A percentile compares a stretch with the other conserved stretches of the same genome.
These are phyloP conservation scores for Boletus sensibilis DNA, from an alignment of 768 basidiomycete genomes.

Conservation along the genomic window DNA sequence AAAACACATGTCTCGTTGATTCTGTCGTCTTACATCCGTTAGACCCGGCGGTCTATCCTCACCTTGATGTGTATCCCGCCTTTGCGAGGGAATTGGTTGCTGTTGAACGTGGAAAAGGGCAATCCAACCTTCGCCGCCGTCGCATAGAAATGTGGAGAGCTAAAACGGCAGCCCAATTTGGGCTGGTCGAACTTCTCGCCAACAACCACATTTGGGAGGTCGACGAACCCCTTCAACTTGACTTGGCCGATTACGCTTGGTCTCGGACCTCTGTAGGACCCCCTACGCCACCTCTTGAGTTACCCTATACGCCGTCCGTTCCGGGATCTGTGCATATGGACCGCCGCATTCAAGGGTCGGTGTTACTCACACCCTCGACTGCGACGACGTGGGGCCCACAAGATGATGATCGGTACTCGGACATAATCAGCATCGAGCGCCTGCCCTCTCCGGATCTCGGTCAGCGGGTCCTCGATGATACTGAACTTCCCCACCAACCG, in stretches of 20 bases:
- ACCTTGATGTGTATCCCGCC: conserved; percentile 21
- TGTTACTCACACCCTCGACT: conserved; percentile 45
- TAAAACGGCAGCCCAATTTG: conserved; percentile 20
- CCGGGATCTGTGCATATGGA: conserved; percentile 58
- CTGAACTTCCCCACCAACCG: conserved; percentile 5
- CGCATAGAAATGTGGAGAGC: conserved; percentile 19
- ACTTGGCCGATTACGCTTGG: conserved; percentile 68
- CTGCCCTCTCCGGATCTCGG: conserved; percentile 61
- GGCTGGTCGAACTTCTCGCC: conserved; percentile 15
- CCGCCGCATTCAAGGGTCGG: conserved; percentile 53
- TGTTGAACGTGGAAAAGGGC: neutral
- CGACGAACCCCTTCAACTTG: conserved; percentile 43
- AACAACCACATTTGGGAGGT: conserved; percentile 24
- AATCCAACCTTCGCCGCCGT: conserved; percentile 9
- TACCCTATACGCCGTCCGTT: conserved; percentile 38
- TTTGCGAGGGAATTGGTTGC: neutral
- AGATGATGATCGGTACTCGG: conserved; percentile 42
- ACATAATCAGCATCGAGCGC: conserved; percentile 34
- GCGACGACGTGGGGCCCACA: conserved; percentile 55
- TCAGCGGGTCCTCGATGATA: conserved; percentile 55
- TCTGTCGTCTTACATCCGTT: conserved; percentile 4
- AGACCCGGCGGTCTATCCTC: conserved; percentile 27
- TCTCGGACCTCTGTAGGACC: conserved; percentile 72
- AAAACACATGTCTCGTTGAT: neutral
- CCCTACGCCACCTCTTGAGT: conserved; percentile 41